These are phyloP conservation scores for Asterella californica DNA, from an alignment of 225 moss, liverwort and hornwort species.

Conservation along the genomic window DNA sequence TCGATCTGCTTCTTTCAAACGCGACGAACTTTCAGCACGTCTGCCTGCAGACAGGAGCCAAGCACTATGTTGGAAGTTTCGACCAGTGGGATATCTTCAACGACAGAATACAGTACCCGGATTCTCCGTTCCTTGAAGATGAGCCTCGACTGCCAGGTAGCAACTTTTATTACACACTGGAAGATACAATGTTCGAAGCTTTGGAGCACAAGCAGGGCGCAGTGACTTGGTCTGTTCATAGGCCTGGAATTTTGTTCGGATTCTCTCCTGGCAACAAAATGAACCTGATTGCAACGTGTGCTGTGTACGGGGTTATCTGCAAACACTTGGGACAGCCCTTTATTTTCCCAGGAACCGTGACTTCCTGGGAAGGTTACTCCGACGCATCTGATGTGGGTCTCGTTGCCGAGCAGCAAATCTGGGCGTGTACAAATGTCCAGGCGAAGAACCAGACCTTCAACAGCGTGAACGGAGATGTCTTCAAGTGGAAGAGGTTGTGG, in stretches of 20 bases:
- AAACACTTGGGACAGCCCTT: slow-evolving; percentile 33
- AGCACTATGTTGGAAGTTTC: slow-evolving; percentile 51
- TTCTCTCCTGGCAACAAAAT: slow-evolving; percentile 31
- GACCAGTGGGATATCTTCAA: slow-evolving; percentile 18
- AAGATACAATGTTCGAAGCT: slow-evolving; percentile 35
- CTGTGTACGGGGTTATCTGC: slow-evolving; percentile 41
- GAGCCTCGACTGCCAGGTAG: slow-evolving; percentile 26
- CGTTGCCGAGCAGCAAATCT: slow-evolving; percentile 50
- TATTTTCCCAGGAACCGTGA: slow-evolving; percentile 31
- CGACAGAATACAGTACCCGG: slow-evolving; percentile 3
- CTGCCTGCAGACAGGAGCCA: slow-evolving; percentile 53
- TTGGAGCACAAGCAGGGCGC: slow-evolving; percentile 6
- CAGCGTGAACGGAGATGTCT: slow-evolving; percentile 35
- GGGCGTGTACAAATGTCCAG: slow-evolving; percentile 38
- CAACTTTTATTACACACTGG: slow-evolving; percentile 38
- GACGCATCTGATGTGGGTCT: slow-evolving; percentile 45
- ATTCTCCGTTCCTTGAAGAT: slow-evolving; percentile 34
- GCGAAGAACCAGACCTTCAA: slow-evolving; percentile 43
- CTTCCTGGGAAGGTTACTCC: slow-evolving; percentile 26
- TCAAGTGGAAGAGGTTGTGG: slow-evolving; percentile 47
- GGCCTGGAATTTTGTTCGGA: slow-evolving; percentile 45
- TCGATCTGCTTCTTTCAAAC: slow-evolving; percentile 35
- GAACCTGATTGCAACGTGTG: slow-evolving; percentile 38
- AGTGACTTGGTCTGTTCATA: slow-evolving; percentile 44
- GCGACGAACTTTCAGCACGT: slow-evolving; percentile 43